Percentiles rank a stretch among this genome's conserved stretches.
phyloP scores from a whole-genome alignment of 306 rosid species.

The Pyrus communis region DNA sequence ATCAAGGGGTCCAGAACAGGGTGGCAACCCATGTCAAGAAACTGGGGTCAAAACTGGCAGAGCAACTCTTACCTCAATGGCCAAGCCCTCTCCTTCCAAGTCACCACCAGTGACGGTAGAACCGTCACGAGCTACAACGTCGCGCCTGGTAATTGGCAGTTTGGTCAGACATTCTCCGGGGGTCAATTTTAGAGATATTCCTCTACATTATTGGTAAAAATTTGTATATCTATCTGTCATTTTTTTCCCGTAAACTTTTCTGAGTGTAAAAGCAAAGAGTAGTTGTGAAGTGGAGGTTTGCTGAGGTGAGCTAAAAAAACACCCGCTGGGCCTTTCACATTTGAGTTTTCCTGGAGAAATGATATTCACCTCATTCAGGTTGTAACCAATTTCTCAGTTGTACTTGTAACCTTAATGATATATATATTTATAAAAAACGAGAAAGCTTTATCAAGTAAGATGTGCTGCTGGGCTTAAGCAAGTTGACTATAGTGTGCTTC shows the following conservation, averaged over 20 bases:
- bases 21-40: constrained; percentile 87
- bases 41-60: constrained; percentile 97
- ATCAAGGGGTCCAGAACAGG: constrained; percentile 74
- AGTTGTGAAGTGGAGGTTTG: not conserved
- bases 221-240: not conserved
- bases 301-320: constrained; percentile 25
- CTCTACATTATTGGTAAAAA: not conserved
- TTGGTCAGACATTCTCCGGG: constrained; percentile 77
- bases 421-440: not conserved
- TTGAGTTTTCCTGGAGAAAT: not conserved
- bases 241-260: not conserved
- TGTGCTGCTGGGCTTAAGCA: not conserved
- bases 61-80: constrained; percentile 78
- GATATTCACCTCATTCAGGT: not conserved
- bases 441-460: not conserved
- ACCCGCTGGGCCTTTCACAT: constrained; percentile 24
- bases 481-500: too few relatives aligned
- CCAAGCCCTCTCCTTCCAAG: constrained; percentile 70
- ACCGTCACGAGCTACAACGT: constrained; percentile 53
- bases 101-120: constrained; percentile 78
- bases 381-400: not conserved
- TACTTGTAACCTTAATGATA: not conserved
- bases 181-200: constrained; percentile 40
- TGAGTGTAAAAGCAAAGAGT: not conserved
- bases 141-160: constrained; percentile 69